A percentile compares a stretch with the other conserved stretches of the same genome.
Conservation (phyloP, 2,329 filamentous ascomycete species). For the Ambrosiella cleistominuta region DNA sequence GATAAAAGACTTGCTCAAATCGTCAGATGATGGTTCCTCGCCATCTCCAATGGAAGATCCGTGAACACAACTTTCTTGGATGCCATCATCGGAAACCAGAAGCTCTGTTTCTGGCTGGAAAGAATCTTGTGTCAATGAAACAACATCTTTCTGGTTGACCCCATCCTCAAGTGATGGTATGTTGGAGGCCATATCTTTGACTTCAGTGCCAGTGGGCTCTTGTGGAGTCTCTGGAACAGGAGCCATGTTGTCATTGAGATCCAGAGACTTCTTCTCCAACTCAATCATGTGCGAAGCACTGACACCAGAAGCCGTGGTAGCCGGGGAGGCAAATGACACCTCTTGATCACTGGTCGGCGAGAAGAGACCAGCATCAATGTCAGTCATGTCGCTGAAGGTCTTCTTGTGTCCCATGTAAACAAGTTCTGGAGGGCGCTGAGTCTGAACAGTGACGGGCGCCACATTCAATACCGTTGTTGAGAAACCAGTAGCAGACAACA, state of each 20-base stretch:
- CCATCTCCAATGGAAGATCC: not conserved
- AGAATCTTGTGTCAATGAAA: too few species aligned
- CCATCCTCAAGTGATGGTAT: too few species aligned
- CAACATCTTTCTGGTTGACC: too few species aligned
- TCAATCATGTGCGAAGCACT: not conserved
- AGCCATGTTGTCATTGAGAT: not conserved
- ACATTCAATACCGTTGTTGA: not conserved
- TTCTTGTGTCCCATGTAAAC: conserved; percentile 10
- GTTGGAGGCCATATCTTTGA: too few species aligned
- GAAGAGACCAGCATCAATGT: conserved; percentile 5
- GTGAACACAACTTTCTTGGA: too few species aligned
- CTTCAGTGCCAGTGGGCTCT: too few species aligned
- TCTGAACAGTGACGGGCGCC: conserved; percentile 3
- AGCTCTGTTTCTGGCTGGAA: too few species aligned
- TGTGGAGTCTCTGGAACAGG: too few species aligned
- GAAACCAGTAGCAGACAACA: conserved; percentile 2
- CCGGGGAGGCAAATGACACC: conserved; percentile 11
- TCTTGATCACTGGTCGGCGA: conserved; percentile 9
- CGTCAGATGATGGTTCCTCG: not conserved
- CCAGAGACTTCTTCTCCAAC: conserved; percentile 7
- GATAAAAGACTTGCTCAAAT: not conserved
- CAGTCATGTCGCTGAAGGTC: conserved; percentile 7
- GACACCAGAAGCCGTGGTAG: conserved; percentile 9
- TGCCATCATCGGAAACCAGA: not conserved
- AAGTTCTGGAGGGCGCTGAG: not conserved